A percentile compares a stretch with the other conserved stretches of the same genome.
Conservation (phyloP, 1,284 basidiomycete species). For the Cryptococcus depauperatus region DNA sequence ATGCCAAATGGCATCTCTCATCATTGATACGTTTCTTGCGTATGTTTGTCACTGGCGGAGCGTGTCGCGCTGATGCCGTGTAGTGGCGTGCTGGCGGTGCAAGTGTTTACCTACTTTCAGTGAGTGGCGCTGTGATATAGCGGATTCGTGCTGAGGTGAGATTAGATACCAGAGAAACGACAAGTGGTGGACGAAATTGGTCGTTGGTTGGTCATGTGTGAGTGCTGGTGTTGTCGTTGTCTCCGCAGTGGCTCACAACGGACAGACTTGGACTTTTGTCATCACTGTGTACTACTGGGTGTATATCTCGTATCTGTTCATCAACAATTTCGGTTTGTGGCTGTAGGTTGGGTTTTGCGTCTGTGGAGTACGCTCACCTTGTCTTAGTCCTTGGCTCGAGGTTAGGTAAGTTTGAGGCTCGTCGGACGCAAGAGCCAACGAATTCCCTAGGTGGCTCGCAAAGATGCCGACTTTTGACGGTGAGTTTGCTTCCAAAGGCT, state of each 20-base stretch:
- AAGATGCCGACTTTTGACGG: constrained; percentile 21
- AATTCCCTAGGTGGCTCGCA: constrained; percentile 16
- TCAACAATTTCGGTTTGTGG: constrained; percentile 21
- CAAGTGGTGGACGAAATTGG: constrained; percentile 18
- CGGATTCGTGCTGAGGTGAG: too few relatives aligned
- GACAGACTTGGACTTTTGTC: too few relatives aligned
- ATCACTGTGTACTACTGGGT: constrained; percentile 21
- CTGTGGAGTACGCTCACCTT: neutral
- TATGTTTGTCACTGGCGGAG: neutral
- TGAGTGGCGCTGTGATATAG: too few relatives aligned
- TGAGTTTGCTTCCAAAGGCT: neutral
- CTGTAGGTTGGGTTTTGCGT: constrained; percentile 18
- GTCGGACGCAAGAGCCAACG: neutral
- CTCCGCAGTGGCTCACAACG: too few relatives aligned
- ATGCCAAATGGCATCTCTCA: constrained; percentile 13
- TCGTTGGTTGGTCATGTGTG: constrained; percentile 10
- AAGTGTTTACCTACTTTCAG: constrained; percentile 15
- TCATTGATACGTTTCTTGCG: constrained; percentile 13
- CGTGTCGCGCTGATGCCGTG: neutral
- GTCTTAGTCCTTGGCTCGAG: constrained; percentile 22
- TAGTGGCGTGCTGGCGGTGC: constrained; percentile 13
- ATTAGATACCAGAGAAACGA: constrained; percentile 21
- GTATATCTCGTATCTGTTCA: constrained; percentile 22
- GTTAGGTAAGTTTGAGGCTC: constrained; percentile 4
- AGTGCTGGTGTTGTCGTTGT: neutral